These are phyloP conservation scores for Arabidopsis lyrata DNA, from an alignment of 441 rosid genomes.

Conservation along the genomic window DNA sequence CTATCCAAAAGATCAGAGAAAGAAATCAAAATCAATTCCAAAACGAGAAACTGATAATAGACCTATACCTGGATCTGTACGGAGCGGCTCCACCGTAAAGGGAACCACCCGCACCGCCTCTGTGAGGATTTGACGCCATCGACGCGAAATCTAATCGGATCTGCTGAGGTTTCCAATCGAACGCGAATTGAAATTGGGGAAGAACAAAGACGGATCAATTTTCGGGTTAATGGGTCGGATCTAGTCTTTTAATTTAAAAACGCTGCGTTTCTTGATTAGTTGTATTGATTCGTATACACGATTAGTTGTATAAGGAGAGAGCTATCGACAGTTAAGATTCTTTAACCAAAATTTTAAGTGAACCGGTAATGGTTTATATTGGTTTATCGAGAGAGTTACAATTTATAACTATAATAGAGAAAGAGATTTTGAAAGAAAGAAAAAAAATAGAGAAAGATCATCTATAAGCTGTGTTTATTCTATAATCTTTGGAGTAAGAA, in stretches of 20 bases:
- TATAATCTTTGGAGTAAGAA: not conserved
- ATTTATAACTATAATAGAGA: no score
- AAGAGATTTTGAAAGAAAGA: no score
- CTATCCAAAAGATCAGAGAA: not conserved
- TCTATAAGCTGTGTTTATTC: not conserved
- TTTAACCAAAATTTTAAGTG: not conserved
- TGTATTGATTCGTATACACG: no score
- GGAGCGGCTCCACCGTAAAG: conserved; percentile 54
- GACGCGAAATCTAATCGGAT: conserved; percentile 4
- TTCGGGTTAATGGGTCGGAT: no score
- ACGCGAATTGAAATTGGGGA: no score
- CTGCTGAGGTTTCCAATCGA: no score
- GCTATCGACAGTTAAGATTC: no score
- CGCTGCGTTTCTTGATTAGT: no score
- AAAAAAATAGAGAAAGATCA: no score
- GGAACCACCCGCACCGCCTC: conserved; percentile 48
- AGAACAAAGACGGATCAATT: no score
- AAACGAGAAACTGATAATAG: not conserved
- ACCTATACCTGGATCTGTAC: conserved; percentile 50
- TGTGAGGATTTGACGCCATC: conserved; percentile 49
- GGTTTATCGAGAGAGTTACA: not conserved
- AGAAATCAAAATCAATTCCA: conserved; percentile 3
- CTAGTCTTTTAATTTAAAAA: no score
- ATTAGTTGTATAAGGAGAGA: no score
- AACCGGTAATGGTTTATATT: not conserved